Conservation (phyloP, 164 flowering plant species). For the Stephania japonica region DNA sequence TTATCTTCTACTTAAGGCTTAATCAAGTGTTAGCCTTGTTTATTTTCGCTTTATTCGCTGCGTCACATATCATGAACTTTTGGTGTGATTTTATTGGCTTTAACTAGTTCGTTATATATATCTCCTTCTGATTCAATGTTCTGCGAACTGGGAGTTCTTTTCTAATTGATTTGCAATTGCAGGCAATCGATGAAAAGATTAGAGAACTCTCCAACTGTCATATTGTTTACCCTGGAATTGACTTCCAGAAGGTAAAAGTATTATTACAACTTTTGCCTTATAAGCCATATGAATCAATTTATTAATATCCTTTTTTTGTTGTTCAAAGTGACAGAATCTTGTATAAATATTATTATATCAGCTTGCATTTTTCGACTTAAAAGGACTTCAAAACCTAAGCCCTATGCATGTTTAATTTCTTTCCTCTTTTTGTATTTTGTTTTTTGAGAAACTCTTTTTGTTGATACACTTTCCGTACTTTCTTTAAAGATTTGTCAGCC, state of each 20-base stretch:
- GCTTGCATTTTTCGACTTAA: neutral
- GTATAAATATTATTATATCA: neutral
- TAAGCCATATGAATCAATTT: neutral
- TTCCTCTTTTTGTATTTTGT: too few species aligned
- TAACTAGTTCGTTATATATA: too few species aligned
- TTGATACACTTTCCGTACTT: too few species aligned
- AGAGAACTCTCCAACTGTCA: conserved; percentile 95
- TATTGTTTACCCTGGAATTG: conserved; percentile 74
- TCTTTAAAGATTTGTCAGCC: too few species aligned
- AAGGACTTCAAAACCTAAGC: neutral
- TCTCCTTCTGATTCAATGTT: neutral
- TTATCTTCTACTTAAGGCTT: too few species aligned
- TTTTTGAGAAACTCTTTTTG: too few species aligned
- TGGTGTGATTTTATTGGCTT: neutral
- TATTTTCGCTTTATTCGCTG: too few species aligned
- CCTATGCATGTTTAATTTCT: neutral
- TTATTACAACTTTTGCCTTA: neutral
- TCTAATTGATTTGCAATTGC: conserved; percentile 17
- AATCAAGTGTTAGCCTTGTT: too few species aligned
- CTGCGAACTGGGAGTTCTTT: neutral
- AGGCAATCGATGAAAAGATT: conserved; percentile 98
- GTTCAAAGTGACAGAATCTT: neutral
- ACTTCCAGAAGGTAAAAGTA: conserved; percentile 74
- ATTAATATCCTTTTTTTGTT: neutral
- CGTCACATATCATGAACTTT: too few species aligned